These are phyloP conservation scores for Clathrospora elynae DNA, from an alignment of 2,329 filamentous ascomycete genomes.

Conservation along the genomic window DNA sequence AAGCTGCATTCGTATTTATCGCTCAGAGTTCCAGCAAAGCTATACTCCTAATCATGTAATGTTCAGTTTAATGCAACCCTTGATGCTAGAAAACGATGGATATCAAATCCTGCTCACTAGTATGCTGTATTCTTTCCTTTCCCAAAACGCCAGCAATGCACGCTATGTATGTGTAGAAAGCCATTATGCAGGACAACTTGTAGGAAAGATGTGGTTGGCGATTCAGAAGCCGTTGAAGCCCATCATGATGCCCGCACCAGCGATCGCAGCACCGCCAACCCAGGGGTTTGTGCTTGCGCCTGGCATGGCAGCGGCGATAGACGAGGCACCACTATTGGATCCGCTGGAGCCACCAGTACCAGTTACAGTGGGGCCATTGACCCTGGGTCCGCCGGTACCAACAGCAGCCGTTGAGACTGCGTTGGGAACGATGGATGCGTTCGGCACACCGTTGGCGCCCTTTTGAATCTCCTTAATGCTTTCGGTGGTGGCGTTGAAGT, in stretches of 20 bases:
- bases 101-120: neutral
- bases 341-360: conserved; percentile 4
- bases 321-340: conserved; percentile 5
- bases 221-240: conserved; percentile 42
- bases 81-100: neutral
- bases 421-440: conserved; percentile 57
- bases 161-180: conserved; percentile 3
- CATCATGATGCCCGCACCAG: conserved; percentile 39
- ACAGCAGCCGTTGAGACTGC: conserved; percentile 56
- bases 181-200: conserved; percentile 13
- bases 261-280: conserved; percentile 37
- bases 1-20: too few species aligned
- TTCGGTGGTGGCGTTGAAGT: conserved; percentile 60
- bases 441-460: conserved; percentile 56
- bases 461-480: conserved; percentile 61
- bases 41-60: too few species aligned
- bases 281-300: conserved; percentile 35
- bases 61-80: neutral
- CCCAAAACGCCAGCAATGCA: conserved; percentile 10
- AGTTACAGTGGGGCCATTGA: conserved; percentile 36
- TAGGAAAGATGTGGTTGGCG: conserved; percentile 7
- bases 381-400: conserved; percentile 53
- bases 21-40: too few species aligned
- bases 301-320: conserved; percentile 30
- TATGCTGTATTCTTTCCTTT: neutral